Conservation (phyloP, 2,329 filamentous ascomycete species). For the Trichoderma gracile region DNA sequence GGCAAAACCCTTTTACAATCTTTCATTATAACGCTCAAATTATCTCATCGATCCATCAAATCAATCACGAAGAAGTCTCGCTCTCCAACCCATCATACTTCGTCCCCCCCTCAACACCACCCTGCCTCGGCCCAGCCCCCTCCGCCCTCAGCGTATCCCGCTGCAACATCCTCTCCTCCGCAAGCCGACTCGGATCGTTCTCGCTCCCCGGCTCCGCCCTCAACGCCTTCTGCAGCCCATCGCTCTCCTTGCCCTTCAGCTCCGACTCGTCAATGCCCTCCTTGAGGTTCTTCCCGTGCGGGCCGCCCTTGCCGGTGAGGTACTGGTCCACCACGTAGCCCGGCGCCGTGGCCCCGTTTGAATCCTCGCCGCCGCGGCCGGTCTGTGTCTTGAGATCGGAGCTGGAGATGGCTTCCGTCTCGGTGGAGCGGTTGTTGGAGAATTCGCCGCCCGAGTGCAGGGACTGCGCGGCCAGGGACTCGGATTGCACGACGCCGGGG, state of each 20-base stretch:
- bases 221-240: conserved; percentile 44
- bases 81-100: conserved; percentile 38
- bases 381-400: conserved; percentile 33
- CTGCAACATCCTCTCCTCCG: conserved; percentile 46
- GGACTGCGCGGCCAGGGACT: conserved; percentile 78
- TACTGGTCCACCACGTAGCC: conserved; percentile 43
- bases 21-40: neutral
- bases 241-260: conserved; percentile 33
- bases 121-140: conserved; percentile 35
- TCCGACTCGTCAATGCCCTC: conserved; percentile 39
- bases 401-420: conserved; percentile 27
- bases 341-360: conserved; percentile 43
- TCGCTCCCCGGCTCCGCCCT: conserved; percentile 48
- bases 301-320: conserved; percentile 36
- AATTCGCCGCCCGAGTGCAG: conserved; percentile 60
- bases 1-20: neutral
- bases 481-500: conserved; percentile 62
- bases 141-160: conserved; percentile 30
- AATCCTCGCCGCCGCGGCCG: conserved; percentile 40
- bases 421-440: conserved; percentile 56
- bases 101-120: conserved; percentile 32
- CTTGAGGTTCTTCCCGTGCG: conserved; percentile 44
- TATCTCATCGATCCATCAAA: neutral
- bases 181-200: conserved; percentile 49
- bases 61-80: conserved; percentile 33